Conservation (phyloP, 768 basidiomycete genomes). For the Agrocybe praecox region DNA sequence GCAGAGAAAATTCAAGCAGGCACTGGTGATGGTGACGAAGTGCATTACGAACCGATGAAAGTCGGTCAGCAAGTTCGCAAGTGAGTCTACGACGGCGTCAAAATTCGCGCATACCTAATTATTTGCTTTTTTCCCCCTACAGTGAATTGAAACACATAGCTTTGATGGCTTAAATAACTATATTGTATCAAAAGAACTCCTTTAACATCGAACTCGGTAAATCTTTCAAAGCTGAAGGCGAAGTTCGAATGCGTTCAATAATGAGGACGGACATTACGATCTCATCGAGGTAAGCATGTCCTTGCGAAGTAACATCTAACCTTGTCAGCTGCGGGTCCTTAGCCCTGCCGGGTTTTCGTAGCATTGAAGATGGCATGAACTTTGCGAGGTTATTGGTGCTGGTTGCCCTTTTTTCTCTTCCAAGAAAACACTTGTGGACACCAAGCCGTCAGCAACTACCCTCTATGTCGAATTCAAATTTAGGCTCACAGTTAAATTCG, state of each 20-base stretch:
- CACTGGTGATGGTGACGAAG: slow-evolving; percentile 41
- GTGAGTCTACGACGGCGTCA: slow-evolving; percentile 39
- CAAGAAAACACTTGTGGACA: slow-evolving; percentile 41
- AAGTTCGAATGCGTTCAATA: slow-evolving; percentile 41
- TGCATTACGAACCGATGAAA: slow-evolving; percentile 71
- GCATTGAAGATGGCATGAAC: slow-evolving; percentile 36
- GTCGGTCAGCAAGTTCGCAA: slow-evolving; percentile 89
- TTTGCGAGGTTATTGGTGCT: slow-evolving; percentile 37
- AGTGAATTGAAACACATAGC: slow-evolving; percentile 85
- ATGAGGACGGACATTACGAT: slow-evolving; percentile 43
- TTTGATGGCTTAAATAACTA: slow-evolving; percentile 62
- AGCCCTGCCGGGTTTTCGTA: slow-evolving; percentile 35
- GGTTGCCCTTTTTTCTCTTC: slow-evolving; percentile 33
- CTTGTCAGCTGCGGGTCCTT: slow-evolving; percentile 27
- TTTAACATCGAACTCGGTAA: slow-evolving; percentile 15
- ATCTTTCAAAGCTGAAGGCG: slow-evolving; percentile 27
- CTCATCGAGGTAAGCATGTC: slow-evolving; percentile 43
- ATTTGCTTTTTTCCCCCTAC: slow-evolving; percentile 8
- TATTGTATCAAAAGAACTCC: slow-evolving; percentile 8
- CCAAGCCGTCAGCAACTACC: neutral
- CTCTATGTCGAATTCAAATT: neutral
- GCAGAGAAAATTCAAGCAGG: slow-evolving; percentile 40
- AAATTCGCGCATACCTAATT: neutral
- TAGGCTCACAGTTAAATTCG: slow-evolving; percentile 6
- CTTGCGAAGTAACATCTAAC: slow-evolving; percentile 39